Evolutionary conservation across 768 basidiomycete genomes (phyloP), one percentile per base, ranked within the genome.

Genomic region (Gloeopeniophorella convolvens): DNA sequence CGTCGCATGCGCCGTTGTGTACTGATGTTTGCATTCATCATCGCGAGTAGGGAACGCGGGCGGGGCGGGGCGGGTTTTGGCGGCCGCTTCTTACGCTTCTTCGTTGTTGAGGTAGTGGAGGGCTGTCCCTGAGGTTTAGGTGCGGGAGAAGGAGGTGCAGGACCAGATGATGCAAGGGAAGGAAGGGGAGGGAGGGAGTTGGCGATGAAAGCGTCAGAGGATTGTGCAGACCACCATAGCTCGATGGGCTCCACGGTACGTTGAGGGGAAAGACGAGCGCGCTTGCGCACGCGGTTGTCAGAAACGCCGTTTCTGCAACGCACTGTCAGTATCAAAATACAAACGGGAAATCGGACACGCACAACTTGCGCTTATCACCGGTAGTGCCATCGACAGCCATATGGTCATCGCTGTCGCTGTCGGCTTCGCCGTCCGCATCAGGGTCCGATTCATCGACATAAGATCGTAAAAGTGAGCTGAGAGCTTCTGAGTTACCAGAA

Each of bases 11-110:
- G 76, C 50, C 82, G 79, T 68, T 90, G 75, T 3, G 85, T 85
- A 56, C 74, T 78, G 50, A 91, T 79, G 60, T 91, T 91, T 44
- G 70, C 70, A 62, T 85, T 89, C 82, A 91, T 89, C 45, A 82
- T 59, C 13, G 67, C 68, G n/a, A 89, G 69, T 16, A 91, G 66
- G 1, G 82, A 74, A 50, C 63, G 52, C 16, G 56, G 58, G 6
- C 55, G 42, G 4, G 55, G 52, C 1, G 39, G 43, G 13, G 48
- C 52, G 12, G 52, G 43, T 34, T 60, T 68, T 58, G 70, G 68
- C 49, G 62, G 62, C 27, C 59, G 60, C 60, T 72, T 74, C 60
- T 63, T 70, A 61, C 60, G 65, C 44, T 15, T 62, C 58, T 31
- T 56, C 37, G 50, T 51, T 18, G 28, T 52, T 31, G 34, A 59